A percentile compares a stretch with the other conserved stretches of the same genome.
Evolutionary conservation across 139 green algal species (phyloP).

Genomic region (Nannochloris sp.): DNA sequence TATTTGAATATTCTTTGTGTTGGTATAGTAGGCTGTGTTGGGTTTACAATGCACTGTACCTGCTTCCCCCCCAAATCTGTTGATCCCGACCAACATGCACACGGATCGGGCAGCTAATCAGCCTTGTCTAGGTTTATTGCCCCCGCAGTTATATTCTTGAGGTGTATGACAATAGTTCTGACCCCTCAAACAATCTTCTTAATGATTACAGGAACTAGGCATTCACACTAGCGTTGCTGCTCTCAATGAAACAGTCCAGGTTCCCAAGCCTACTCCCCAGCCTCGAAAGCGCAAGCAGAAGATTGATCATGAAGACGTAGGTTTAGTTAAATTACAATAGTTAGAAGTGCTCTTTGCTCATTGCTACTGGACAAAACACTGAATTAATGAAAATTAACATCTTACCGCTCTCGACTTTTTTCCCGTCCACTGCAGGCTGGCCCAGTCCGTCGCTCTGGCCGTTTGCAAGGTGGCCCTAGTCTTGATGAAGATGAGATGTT

Average conservation of each 20-base stretch:
- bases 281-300: conserved; percentile 20
- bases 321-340: neutral
- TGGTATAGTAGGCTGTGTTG: too few relatives aligned
- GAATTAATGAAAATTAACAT: neutral
- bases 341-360: conserved; percentile 3
- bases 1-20: too few relatives aligned
- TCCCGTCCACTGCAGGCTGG: neutral
- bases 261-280: neutral
- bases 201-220: conserved; percentile 22
- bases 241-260: neutral
- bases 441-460: conserved; percentile 8
- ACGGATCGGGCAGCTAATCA: too few relatives aligned
- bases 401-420: neutral
- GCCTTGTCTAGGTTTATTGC: too few relatives aligned
- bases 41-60: too few relatives aligned
- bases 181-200: neutral
- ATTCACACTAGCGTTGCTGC: conserved; percentile 3
- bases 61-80: too few relatives aligned
- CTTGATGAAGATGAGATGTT: conserved; percentile 18
- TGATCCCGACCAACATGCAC: too few relatives aligned
- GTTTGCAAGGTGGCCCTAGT: conserved; percentile 4
- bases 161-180: too few relatives aligned
- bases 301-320: conserved; percentile 2
- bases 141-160: too few relatives aligned
- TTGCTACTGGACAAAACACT: neutral